Evolutionary conservation across 2,329 filamentous ascomycete species (phyloP).

Genomic region (Emmonsia crescens): DNA sequence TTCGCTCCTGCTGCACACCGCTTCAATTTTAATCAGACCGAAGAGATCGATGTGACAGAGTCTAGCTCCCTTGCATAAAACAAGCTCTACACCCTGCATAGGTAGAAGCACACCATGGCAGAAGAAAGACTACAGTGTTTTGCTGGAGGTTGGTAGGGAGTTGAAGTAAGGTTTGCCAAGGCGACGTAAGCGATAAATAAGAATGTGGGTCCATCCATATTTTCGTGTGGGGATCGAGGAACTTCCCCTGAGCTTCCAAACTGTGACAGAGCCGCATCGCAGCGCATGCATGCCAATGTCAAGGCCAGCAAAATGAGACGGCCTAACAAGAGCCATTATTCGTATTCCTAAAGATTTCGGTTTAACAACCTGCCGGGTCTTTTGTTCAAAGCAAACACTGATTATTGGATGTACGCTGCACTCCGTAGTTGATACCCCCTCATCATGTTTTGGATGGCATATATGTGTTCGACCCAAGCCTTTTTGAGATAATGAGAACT

Average conservation of each 20-base stretch:
- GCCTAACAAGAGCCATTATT: background rate
- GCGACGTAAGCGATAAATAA: background rate
- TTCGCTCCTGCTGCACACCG: background rate
- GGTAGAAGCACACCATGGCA: background rate
- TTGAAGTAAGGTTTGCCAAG: constrained; percentile 8
- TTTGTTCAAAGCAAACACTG: background rate
- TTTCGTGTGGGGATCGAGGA: background rate
- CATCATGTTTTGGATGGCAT: background rate
- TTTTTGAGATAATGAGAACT: background rate
- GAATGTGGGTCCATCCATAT: background rate
- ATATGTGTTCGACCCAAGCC: background rate
- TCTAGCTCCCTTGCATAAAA: background rate
- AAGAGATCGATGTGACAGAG: background rate
- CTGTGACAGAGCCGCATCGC: background rate
- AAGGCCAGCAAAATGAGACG: too few relatives aligned
- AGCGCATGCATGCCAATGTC: too few relatives aligned
- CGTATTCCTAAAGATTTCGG: background rate
- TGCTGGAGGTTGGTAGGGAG: background rate
- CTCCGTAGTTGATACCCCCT: too few relatives aligned
- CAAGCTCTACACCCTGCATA: background rate
- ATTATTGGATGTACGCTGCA: background rate
- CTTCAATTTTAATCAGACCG: background rate
- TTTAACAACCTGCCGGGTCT: background rate
- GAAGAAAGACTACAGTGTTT: background rate
- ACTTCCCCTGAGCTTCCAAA: background rate